Percentiles rank a stretch among this genome's conserved stretches.
Evolutionary conservation across 1,284 basidiomycete species (phyloP).

Genomic region (Moesziomyces antarcticus): DNA sequence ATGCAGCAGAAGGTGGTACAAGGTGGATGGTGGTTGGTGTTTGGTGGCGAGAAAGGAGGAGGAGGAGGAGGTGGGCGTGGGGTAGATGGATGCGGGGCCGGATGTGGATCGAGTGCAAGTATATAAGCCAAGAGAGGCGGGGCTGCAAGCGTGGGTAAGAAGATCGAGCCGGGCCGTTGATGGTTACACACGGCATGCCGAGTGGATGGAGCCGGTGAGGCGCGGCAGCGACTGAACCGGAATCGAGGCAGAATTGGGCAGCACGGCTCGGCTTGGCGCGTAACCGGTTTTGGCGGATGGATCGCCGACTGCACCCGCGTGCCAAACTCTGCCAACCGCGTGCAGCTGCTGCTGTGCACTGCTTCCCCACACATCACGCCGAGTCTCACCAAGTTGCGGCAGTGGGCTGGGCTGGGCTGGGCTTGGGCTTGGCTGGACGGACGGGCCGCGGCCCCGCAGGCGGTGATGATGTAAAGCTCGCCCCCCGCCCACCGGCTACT

Average conservation of each 20-base stretch:
- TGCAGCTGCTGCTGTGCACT: too few relatives aligned
- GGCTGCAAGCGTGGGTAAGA: background rate
- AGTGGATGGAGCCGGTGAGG: background rate
- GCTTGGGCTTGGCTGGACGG: background rate
- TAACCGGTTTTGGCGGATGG: conserved; percentile 8
- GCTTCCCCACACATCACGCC: too few relatives aligned
- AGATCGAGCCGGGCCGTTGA: background rate
- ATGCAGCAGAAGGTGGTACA: background rate
- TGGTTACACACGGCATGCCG: background rate
- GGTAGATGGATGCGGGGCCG: too few relatives aligned
- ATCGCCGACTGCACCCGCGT: too few relatives aligned
- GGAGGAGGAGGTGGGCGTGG: conserved; percentile 2
- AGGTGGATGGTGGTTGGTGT: background rate
- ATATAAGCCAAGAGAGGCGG: conserved; percentile 15
- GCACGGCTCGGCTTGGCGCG: background rate
- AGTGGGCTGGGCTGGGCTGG: too few relatives aligned
- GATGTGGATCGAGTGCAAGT: background rate
- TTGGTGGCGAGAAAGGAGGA: background rate
- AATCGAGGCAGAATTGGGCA: background rate
- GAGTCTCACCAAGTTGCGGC: too few relatives aligned
- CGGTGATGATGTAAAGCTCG: conserved; percentile 17
- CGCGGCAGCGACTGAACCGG: background rate
- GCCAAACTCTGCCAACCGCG: too few relatives aligned
- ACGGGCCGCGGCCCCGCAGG: conserved; percentile 3
- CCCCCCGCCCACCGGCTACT: conserved; percentile 18